Conservation (phyloP, 2,329 filamentous ascomycete genomes). For the Cladosporium phlei region DNA sequence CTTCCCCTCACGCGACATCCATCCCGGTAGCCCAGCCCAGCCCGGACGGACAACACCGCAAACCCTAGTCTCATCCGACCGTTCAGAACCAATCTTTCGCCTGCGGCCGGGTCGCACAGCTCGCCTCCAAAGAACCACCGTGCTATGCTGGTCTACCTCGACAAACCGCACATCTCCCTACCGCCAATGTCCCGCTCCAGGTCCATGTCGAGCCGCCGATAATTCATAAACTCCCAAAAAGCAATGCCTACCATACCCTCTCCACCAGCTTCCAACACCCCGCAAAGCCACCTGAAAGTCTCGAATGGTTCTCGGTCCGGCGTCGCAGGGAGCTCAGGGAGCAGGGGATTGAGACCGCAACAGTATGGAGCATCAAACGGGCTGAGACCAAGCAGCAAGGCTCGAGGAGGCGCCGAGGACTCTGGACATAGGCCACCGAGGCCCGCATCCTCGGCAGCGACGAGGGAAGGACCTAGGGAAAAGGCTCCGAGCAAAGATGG, state of each 20-base stretch:
- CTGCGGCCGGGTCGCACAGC: not conserved
- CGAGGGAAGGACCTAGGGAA: constrained; percentile 11
- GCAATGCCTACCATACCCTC: constrained; percentile 10
- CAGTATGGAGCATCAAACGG: constrained; percentile 3
- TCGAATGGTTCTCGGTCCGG: constrained; percentile 1
- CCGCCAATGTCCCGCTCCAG: constrained; percentile 9
- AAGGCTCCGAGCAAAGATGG: constrained; percentile 54
- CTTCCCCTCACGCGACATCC: no score
- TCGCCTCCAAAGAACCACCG: not conserved
- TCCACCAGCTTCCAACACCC: constrained; percentile 3
- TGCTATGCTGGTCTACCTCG: constrained; percentile 10
- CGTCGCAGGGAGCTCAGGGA: not conserved
- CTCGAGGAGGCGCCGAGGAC: not conserved
- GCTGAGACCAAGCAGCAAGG: not conserved
- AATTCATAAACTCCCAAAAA: not conserved
- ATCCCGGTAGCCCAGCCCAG: no score
- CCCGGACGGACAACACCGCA: no score
- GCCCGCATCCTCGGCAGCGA: not conserved
- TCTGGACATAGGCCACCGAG: not conserved
- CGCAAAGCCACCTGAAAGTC: constrained; percentile 5
- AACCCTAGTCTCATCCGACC: no score
- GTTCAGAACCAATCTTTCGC: not conserved
- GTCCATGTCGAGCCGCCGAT: constrained; percentile 7
- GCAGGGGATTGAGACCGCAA: not conserved
- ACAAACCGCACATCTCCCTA: constrained; percentile 6